Evolutionary conservation across 179 eudicot species (phyloP), one percentile per base, ranked within the genome.

Genomic region (Carnegiea gigantea): DNA sequence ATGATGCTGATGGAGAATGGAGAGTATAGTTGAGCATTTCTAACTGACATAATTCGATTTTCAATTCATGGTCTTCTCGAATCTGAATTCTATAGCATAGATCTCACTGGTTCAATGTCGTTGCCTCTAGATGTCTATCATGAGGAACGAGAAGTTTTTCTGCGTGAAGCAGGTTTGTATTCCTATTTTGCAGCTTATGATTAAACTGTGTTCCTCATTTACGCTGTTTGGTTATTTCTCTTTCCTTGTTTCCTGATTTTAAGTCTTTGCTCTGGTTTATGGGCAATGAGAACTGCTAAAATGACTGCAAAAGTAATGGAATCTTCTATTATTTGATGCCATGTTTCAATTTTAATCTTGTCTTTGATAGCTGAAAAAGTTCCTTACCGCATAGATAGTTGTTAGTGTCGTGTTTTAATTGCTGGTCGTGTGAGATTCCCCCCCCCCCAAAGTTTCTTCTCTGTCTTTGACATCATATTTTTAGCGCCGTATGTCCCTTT

Each of bases 1-100:
- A 92, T 95, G 98, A 93, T 84, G 81, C 87, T 96, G 86, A 88
- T 96, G 97, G 98, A 96, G 81, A 90, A 89, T 83, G 99, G 99
- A 77, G 99, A 96, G 68, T 95, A 92, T 89, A 88, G 99, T 94
- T 93, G 80, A 87, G 93, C 79, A 78, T 65, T 77, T 75, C 12
- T 49, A 51, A 46, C 53, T 80, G n/a, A 65, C 60, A 71, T 26
- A 59, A 8, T 44, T 54, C 38, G 70, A 60, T 68, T 64, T 80
- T 40, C 76, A 70, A 81, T 70, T 67, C 15, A 23, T 51, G 33
- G 62, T 23, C 70, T 59, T 78, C 20, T 44, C 20, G 44, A 67
- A 82, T 23, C 60, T 62, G 70, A 73, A 70, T 36, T 54, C 62
- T 67, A 23, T 78, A 46, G 78, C 78, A 23, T 74, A 57, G 46